Percentiles rank a stretch among this genome's conserved stretches.
phyloP scores from a whole-genome alignment of 345 rosid species.

The Cardamine resedifolia region DNA sequence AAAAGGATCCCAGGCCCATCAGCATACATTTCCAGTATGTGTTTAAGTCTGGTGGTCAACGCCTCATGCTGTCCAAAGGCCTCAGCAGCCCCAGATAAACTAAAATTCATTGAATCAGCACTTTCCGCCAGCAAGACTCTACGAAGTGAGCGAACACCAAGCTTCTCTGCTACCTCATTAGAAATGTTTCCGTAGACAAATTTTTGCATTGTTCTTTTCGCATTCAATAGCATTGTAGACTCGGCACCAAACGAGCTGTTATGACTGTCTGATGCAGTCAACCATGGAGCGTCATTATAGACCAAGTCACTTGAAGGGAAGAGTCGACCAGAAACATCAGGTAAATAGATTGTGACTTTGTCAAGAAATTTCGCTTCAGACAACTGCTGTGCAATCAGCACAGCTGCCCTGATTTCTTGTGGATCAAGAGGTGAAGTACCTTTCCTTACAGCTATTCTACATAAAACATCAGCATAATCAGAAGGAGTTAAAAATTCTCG shows the following conservation, averaged over 20 bases:
- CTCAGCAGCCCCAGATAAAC: conserved; percentile 95
- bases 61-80: conserved; percentile 99
- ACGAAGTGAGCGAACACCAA: conserved; percentile 94
- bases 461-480: conserved; percentile 79
- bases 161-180: conserved; percentile 93
- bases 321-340: conserved; percentile 78
- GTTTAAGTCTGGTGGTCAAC: conserved; percentile 91
- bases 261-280: conserved; percentile 69
- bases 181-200: conserved; percentile 93
- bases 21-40: conserved; percentile 98
- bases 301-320: conserved; percentile 79
- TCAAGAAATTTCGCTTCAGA: conserved; percentile 74
- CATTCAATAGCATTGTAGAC: conserved; percentile 54
- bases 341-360: conserved; percentile 68
- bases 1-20: conserved; percentile 97
- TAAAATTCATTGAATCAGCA: conserved; percentile 93
- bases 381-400: conserved; percentile 82
- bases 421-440: conserved; percentile 68
- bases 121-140: conserved; percentile 93
- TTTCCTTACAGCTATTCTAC: conserved; percentile 77
- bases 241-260: conserved; percentile 52
- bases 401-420: conserved; percentile 78
- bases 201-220: conserved; percentile 66
- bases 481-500: conserved; percentile 76
- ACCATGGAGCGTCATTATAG: conserved; percentile 97